phyloP scores from a whole-genome alignment of 2,329 filamentous ascomycete species.

The Fusarium illudens region DNA sequence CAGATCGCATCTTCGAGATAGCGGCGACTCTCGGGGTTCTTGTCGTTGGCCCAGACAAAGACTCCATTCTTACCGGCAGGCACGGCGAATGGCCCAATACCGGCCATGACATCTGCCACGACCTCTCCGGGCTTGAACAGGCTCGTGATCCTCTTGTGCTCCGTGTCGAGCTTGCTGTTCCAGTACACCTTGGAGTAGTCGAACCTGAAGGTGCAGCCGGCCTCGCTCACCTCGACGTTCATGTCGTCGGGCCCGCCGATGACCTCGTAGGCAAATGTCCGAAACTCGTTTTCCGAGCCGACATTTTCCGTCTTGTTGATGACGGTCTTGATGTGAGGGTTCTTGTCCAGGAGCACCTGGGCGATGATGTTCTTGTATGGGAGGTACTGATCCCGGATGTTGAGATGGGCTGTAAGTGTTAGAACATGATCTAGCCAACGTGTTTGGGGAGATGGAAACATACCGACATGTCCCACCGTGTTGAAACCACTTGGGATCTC shows the following conservation, averaged over 20 bases:
- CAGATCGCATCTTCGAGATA: constrained; percentile 74
- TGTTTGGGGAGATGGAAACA: constrained; percentile 40
- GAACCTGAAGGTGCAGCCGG: constrained; percentile 86
- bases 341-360: constrained; percentile 89
- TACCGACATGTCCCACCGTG: constrained; percentile 85
- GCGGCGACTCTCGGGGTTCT: constrained; percentile 88
- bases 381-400: constrained; percentile 82
- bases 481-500: constrained; percentile 89
- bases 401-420: constrained; percentile 75
- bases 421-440: background rate
- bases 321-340: constrained; percentile 80
- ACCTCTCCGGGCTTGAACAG: constrained; percentile 85
- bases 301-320: constrained; percentile 97
- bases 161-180: constrained; percentile 90
- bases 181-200: constrained; percentile 98
- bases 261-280: constrained; percentile 93
- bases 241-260: constrained; percentile 83
- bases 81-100: constrained; percentile 93
- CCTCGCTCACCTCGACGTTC: constrained; percentile 83
- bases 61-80: constrained; percentile 89
- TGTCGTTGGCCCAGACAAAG: constrained; percentile 96
- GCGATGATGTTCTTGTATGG: constrained; percentile 90
- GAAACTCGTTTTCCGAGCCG: constrained; percentile 83
- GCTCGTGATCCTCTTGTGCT: constrained; percentile 82
- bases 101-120: constrained; percentile 96